Conservation (phyloP, 805 yeast species). For the Kodamaea hsintzibuensis region DNA sequence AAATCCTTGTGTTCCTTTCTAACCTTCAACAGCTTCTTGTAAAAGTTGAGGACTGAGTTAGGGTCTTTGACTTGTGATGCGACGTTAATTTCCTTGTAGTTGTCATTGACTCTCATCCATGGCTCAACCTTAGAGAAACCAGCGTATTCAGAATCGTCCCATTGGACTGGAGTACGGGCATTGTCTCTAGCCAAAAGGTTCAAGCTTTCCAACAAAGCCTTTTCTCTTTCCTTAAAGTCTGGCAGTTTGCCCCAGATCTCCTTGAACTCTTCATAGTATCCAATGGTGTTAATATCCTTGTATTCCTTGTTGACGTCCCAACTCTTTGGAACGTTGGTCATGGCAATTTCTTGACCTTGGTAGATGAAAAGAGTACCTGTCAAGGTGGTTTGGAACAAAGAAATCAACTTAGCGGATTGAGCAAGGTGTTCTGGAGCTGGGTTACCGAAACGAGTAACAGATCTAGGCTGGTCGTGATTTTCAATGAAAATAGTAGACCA, state of each 20-base stretch:
- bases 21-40: conserved; percentile 41
- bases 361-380: conserved; percentile 58
- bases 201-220: conserved; percentile 32
- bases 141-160: conserved; percentile 45
- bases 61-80: conserved; percentile 47
- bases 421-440: conserved; percentile 30
- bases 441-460: conserved; percentile 52
- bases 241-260: conserved; percentile 26
- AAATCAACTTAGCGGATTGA: conserved; percentile 49
- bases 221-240: conserved; percentile 20
- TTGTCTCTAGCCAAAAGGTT: conserved; percentile 50
- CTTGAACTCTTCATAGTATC: conserved; percentile 38
- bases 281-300: conserved; percentile 49
- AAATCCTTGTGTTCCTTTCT: conserved; percentile 48
- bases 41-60: conserved; percentile 47
- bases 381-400: conserved; percentile 45
- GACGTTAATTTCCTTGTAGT: conserved; percentile 50
- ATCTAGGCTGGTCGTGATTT: conserved; percentile 61
- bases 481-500: conserved; percentile 59
- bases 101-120: conserved; percentile 55
- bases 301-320: conserved; percentile 51
- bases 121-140: conserved; percentile 53
- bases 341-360: conserved; percentile 64
- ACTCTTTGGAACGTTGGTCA: conserved; percentile 46
- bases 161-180: conserved; percentile 58